Conservation (phyloP, 1,284 basidiomycete species). For the Megacollybia platyphylla region DNA sequence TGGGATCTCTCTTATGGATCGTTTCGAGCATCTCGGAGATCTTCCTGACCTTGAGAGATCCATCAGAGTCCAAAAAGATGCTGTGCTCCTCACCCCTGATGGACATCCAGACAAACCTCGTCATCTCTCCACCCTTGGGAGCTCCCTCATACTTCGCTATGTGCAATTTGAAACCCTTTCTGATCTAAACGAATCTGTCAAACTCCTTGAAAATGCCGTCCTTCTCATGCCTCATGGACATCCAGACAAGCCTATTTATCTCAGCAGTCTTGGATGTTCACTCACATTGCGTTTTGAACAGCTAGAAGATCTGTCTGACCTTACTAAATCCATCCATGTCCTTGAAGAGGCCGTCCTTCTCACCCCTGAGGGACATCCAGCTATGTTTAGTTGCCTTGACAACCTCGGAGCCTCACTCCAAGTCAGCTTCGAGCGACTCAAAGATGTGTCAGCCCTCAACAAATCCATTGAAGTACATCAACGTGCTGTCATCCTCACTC, state of each 20-base stretch:
- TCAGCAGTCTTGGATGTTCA: too few relatives aligned
- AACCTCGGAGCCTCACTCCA: too few relatives aligned
- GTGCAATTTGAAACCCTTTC: not conserved
- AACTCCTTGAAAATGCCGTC: too few relatives aligned
- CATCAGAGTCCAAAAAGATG: not conserved
- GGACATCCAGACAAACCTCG: constrained; percentile 2
- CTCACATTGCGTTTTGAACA: too few relatives aligned
- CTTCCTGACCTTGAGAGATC: not conserved
- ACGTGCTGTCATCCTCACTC: not conserved
- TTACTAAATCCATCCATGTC: not conserved
- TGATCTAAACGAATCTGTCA: not conserved
- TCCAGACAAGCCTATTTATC: too few relatives aligned
- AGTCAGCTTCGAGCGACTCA: too few relatives aligned
- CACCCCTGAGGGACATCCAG: not conserved
- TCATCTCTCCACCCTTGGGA: not conserved
- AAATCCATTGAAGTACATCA: not conserved
- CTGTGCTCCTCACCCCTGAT: constrained; percentile 5
- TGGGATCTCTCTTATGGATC: too few relatives aligned
- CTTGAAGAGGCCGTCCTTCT: constrained; percentile 6
- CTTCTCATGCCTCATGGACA: too few relatives aligned
- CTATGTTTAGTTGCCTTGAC: too few relatives aligned
- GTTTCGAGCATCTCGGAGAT: too few relatives aligned
- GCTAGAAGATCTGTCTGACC: not conserved
- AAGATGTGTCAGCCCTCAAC: too few relatives aligned
- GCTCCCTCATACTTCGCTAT: not conserved